phyloP scores from a whole-genome alignment of 2,329 filamentous ascomycete species.

The Penicillium sclerotiorum region DNA sequence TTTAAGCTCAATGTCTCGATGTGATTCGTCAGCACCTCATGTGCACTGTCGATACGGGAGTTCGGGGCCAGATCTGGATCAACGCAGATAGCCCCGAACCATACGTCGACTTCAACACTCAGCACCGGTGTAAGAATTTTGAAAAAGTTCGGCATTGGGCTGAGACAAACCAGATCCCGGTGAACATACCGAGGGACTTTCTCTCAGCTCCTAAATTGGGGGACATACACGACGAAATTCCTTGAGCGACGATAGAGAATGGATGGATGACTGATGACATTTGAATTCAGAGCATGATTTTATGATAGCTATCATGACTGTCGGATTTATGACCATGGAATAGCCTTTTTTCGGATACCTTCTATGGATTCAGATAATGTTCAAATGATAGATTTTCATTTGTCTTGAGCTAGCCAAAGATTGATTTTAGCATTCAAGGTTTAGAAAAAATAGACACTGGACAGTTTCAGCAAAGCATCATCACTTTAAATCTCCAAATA shows the following conservation, averaged over 20 bases:
- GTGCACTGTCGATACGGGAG: constrained; percentile 63
- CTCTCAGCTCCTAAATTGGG: constrained; percentile 40
- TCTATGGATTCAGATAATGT: too few relatives aligned
- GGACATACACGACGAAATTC: constrained; percentile 28
- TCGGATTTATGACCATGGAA: too few relatives aligned
- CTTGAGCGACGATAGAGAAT: constrained; percentile 14
- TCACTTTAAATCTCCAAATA: too few relatives aligned
- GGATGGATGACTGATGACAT: not conserved
- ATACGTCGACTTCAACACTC: constrained; percentile 65
- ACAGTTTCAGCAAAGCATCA: too few relatives aligned
- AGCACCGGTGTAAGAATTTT: constrained; percentile 62
- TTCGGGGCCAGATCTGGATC: constrained; percentile 65
- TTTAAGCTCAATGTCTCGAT: constrained; percentile 61
- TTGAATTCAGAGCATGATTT: too few relatives aligned
- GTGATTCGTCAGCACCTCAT: constrained; percentile 64
- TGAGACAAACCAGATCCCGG: constrained; percentile 54
- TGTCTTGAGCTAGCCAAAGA: too few relatives aligned
- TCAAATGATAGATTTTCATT: too few relatives aligned
- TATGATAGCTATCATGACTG: too few relatives aligned
- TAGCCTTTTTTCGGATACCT: too few relatives aligned
- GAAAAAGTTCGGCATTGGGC: constrained; percentile 59
- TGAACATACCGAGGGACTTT: constrained; percentile 45
- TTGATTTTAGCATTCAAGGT: too few relatives aligned
- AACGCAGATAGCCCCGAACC: constrained; percentile 48
- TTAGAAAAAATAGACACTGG: too few relatives aligned